A percentile compares a stretch with the other conserved stretches of the same genome.
Conservation (phyloP, 805 yeast species). For the Sugiyamaella smithiae region DNA sequence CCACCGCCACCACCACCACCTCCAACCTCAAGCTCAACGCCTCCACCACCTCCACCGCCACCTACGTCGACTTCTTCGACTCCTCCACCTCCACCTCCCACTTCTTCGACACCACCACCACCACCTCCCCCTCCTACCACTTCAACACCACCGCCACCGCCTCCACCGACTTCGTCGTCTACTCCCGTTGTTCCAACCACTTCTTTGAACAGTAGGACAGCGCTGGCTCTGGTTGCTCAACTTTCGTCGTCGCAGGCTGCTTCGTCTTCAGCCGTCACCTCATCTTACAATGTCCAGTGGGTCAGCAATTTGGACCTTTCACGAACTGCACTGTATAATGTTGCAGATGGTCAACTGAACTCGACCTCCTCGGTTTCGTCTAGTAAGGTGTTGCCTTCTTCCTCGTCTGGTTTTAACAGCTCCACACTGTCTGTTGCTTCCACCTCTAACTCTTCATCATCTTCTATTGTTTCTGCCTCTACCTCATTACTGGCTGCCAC, state of each 20-base stretch:
- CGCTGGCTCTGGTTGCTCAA: neutral
- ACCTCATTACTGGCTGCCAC: constrained; percentile 9
- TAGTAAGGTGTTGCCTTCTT: neutral
- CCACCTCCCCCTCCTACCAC: constrained; percentile 8
- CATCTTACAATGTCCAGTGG: constrained; percentile 9
- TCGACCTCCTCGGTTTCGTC: neutral
- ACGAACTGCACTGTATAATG: constrained; percentile 22
- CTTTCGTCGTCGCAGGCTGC: neutral
- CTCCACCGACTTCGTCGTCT: constrained; percentile 1
- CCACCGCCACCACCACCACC: constrained; percentile 9
- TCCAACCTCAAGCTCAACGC: constrained; percentile 2
- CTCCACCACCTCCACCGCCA: constrained; percentile 5
- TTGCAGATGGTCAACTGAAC: constrained; percentile 13
- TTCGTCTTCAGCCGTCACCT: neutral
- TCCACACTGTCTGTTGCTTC: neutral
- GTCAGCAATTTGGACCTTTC: constrained; percentile 14
- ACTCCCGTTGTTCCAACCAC: neutral
- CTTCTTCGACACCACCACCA: constrained; percentile 5
- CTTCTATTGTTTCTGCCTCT: constrained; percentile 6
- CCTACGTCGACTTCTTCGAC: constrained; percentile 8
- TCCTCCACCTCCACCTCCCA: constrained; percentile 9
- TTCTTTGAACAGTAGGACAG: constrained; percentile 1
- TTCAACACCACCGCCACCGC: neutral
- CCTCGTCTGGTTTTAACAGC: neutral
- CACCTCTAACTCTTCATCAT: neutral